Evolutionary conservation across 148 eudicot species (phyloP), one percentile per base, ranked within the genome.

Genomic region (Dianthus caryophyllus): DNA sequence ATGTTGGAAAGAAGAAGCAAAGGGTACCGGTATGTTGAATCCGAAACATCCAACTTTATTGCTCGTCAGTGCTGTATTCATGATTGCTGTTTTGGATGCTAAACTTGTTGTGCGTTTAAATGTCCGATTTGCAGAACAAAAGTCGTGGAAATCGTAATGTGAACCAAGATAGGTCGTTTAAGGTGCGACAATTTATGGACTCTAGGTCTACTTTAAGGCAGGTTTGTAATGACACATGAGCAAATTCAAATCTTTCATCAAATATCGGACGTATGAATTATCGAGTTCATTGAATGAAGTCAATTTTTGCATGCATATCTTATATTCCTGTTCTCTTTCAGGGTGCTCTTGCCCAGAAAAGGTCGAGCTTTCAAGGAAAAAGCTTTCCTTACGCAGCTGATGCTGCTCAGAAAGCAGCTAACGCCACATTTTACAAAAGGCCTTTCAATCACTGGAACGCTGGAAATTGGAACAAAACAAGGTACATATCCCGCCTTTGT

Each of bases 291-390:
- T n/a, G n/a, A n/a, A n/a, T n/a, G n/a, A n/a, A n/a, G n/a, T n/a
- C n/a, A n/a, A n/a, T n/a, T n/a, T n/a, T n/a, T n/a, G n/a, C n/a
- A n/a, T n/a, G n/a, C n/a, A n/a, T n/a, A n/a, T n/a, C n/a, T n/a
- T n/a, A n/a, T n/a, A n/a, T n/a, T 36, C 22, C 8, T 55, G 18
- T 11, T 47, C 55, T 20, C 22, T 16, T 69, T 16, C 72, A 95
- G 99, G 99, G 96, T 8, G 84, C 64, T 71, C 87, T 95, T 78
- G 88, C 89, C 60, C 86, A 79, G 66, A 90, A 75, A 72, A 86
- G 99, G 75, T 80, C 93, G 58, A 90, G 73, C 73, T 90, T 82
- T 72, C 93, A 84, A 68, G 88, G 83, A 18, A 87, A 81, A 33
- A 87, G 80, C 61, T 95, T 90, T 47, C 90, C 89, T 44, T 33